Conservation (phyloP, 192 early-diverging fungal species). For the Cetraspora pellucida region DNA sequence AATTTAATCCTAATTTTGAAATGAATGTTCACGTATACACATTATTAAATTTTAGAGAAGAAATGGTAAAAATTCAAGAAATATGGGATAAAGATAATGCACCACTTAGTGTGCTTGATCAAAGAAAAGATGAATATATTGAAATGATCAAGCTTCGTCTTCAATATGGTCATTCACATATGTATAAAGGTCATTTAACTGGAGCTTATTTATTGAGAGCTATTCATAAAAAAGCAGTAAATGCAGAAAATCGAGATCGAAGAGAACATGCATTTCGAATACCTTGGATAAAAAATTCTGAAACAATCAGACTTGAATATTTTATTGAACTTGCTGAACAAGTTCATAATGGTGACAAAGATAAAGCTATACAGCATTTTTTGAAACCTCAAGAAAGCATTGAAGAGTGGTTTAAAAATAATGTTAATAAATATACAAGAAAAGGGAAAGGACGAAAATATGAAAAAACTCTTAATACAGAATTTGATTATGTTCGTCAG, state of each 20-base stretch:
- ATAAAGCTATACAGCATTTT: background rate
- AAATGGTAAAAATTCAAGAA: constrained; percentile 25
- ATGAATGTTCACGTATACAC: constrained; percentile 9
- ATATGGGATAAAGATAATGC: constrained; percentile 25
- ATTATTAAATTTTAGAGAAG: constrained; percentile 15
- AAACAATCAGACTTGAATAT: constrained; percentile 20
- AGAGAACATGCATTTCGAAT: background rate
- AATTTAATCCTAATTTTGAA: constrained; percentile 1
- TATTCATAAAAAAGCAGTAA: constrained; percentile 25
- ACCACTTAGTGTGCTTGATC: constrained; percentile 20
- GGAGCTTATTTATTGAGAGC: constrained; percentile 21
- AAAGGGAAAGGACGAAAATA: background rate
- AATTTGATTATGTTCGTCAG: background rate
- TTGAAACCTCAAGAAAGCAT: background rate
- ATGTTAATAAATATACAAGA: background rate
- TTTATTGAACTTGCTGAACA: constrained; percentile 20
- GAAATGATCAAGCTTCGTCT: constrained; percentile 15
- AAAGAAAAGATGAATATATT: constrained; percentile 29
- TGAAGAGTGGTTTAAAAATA: constrained; percentile 10
- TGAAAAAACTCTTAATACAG: background rate
- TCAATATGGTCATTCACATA: constrained; percentile 13
- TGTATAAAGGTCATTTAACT: constrained; percentile 19
- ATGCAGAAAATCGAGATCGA: constrained; percentile 10
- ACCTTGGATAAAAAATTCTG: background rate
- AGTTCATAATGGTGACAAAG: constrained; percentile 14